Conservation (phyloP, 1,139 yeast genomes). For the Hemisphaericaspora subhashii region DNA sequence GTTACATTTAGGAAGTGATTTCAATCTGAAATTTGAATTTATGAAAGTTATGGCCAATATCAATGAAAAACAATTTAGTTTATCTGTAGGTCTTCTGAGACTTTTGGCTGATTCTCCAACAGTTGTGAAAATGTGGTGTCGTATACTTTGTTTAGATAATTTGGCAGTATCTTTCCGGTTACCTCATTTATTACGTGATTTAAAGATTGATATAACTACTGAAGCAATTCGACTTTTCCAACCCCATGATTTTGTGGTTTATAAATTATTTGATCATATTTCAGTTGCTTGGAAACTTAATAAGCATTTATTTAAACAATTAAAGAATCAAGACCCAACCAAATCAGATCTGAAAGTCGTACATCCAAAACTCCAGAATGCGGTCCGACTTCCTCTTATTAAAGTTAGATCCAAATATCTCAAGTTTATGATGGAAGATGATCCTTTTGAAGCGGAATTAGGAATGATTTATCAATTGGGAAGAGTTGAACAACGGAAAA, state of each 20-base stretch:
- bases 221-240: conserved; percentile 39
- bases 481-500: conserved; percentile 61
- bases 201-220: conserved; percentile 16
- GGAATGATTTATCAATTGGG: conserved; percentile 79
- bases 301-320: conserved; percentile 52
- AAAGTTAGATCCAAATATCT: conserved; percentile 49
- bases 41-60: conserved; percentile 24
- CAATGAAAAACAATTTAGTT: conserved; percentile 18
- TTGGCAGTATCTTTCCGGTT: conserved; percentile 20
- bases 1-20: conserved; percentile 44
- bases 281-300: conserved; percentile 54
- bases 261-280: conserved; percentile 61
- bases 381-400: conserved; percentile 55
- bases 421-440: conserved; percentile 65
- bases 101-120: conserved; percentile 57
- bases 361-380: conserved; percentile 37
- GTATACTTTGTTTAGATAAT: conserved; percentile 47
- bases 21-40: conserved; percentile 49
- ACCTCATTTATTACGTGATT: conserved; percentile 9
- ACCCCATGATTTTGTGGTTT: conserved; percentile 57
- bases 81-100: conserved; percentile 40
- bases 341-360: conserved; percentile 20
- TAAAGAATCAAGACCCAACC: conserved; percentile 33
- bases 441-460: conserved; percentile 81
- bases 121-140: conserved; percentile 47